phyloP scores from a whole-genome alignment of 345 rosid genomes.

The Isatis tinctoria region DNA sequence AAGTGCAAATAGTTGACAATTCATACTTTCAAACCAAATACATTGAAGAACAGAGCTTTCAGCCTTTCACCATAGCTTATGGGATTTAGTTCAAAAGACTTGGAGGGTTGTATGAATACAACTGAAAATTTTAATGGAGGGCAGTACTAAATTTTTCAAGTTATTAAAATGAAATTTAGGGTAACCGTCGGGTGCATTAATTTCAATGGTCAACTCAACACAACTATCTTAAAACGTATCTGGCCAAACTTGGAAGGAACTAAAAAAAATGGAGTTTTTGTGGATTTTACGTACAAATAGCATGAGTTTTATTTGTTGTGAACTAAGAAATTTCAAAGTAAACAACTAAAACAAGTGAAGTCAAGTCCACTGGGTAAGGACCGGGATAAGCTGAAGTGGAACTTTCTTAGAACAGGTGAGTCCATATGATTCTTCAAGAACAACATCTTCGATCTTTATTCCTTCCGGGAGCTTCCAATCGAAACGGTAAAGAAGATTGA shows the following conservation, averaged over 20 bases:
- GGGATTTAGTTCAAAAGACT: neutral
- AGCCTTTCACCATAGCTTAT: neutral
- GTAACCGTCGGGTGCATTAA: neutral
- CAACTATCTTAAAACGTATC: neutral
- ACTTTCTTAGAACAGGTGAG: conserved; percentile 40
- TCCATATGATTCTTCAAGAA: conserved; percentile 47
- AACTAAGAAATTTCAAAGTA: neutral
- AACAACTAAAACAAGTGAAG: neutral
- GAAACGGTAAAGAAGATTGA: conserved; percentile 41
- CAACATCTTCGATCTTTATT: conserved; percentile 31
- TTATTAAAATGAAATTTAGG: neutral
- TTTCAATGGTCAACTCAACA: too few relatives aligned
- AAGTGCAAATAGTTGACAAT: neutral
- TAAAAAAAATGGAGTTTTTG: neutral
- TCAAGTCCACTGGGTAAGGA: conserved; percentile 21
- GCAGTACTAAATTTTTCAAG: neutral
- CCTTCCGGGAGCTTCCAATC: conserved; percentile 51
- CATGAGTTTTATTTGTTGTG: neutral
- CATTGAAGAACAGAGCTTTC: neutral
- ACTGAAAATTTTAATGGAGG: too few relatives aligned
- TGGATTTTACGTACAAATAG: neutral
- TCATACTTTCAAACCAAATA: neutral
- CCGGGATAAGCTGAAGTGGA: conserved; percentile 34
- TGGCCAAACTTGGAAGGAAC: neutral
- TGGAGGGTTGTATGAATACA: neutral